Evolutionary conservation across 176 grass and related monocot species (phyloP).

Genomic region (Dendrocalamus sinicus): DNA sequence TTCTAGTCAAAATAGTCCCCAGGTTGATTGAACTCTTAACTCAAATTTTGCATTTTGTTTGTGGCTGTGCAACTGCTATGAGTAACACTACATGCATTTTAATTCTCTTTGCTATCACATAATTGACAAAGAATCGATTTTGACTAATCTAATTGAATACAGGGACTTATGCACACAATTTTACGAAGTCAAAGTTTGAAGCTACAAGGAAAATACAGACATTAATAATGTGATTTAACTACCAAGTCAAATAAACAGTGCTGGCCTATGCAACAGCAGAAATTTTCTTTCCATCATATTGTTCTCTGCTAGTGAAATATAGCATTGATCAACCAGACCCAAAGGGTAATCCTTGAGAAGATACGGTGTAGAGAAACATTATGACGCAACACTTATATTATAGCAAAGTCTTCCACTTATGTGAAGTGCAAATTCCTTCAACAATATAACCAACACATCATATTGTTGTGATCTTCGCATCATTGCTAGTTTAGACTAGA

Average conservation of each 20-base stretch:
- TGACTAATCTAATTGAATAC: not conserved
- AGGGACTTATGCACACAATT: not conserved
- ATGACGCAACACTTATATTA: no score
- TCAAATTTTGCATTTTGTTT: not conserved
- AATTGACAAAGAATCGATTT: not conserved
- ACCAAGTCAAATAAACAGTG: no score
- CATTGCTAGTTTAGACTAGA: no score
- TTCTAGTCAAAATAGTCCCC: no score
- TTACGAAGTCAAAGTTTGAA: not conserved
- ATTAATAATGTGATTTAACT: slow-evolving; percentile 6
- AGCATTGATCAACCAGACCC: not conserved
- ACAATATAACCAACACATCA: no score
- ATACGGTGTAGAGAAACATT: not conserved
- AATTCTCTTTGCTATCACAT: not conserved
- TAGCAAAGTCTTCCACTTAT: no score
- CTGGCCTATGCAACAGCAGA: not conserved
- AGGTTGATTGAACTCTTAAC: no score
- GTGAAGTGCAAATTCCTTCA: no score
- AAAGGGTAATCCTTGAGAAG: not conserved
- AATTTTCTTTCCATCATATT: not conserved
- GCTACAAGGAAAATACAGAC: not conserved
- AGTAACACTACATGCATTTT: not conserved
- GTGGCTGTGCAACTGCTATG: not conserved
- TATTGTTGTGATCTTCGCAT: no score
- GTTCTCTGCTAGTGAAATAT: not conserved